phyloP scores from a whole-genome alignment of 352 stramenopile genomes.

The Pythium plurisporium region DNA sequence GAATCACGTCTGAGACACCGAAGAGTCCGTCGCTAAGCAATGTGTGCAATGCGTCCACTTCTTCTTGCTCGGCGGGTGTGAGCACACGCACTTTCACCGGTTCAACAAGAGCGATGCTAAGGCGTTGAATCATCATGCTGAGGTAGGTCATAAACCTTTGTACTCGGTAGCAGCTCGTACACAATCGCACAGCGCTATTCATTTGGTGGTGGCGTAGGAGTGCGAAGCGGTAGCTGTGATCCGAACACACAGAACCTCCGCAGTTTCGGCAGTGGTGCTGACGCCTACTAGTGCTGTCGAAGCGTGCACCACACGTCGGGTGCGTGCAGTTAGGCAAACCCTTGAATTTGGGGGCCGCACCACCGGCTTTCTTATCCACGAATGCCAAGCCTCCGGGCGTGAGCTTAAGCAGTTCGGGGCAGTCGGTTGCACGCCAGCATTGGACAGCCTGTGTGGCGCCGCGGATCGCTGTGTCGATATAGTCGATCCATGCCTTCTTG shows the following conservation, averaged over 20 bases:
- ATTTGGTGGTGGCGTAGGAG: constrained; percentile 60
- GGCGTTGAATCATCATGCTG: constrained; percentile 59
- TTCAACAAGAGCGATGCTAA: constrained; percentile 47
- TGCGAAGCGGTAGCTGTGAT: constrained; percentile 73
- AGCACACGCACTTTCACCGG: constrained; percentile 30
- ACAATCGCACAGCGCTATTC: constrained; percentile 60
- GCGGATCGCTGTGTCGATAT: constrained; percentile 61
- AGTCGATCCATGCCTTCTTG: constrained; percentile 72
- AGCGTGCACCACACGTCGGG: constrained; percentile 55
- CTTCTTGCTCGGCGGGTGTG: constrained; percentile 52
- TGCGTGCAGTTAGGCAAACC: constrained; percentile 54
- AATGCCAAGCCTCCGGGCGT: constrained; percentile 57
- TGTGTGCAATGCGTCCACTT: constrained; percentile 45
- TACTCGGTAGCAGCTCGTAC: constrained; percentile 69
- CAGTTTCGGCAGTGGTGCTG: constrained; percentile 85
- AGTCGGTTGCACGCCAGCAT: constrained; percentile 38
- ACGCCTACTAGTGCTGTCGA: constrained; percentile 63
- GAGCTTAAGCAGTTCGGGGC: constrained; percentile 40
- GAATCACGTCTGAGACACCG: constrained; percentile 74
- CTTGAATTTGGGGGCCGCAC: constrained; percentile 62
- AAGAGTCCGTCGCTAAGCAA: constrained; percentile 53
- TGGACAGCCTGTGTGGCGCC: constrained; percentile 30
- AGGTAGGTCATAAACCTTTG: constrained; percentile 65
- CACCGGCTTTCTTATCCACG: constrained; percentile 48
- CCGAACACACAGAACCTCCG: constrained; percentile 69